A percentile compares a stretch with the other conserved stretches of the same genome.
phyloP scores from a whole-genome alignment of 2,329 filamentous ascomycete genomes.

The Talaromyces sp. region DNA sequence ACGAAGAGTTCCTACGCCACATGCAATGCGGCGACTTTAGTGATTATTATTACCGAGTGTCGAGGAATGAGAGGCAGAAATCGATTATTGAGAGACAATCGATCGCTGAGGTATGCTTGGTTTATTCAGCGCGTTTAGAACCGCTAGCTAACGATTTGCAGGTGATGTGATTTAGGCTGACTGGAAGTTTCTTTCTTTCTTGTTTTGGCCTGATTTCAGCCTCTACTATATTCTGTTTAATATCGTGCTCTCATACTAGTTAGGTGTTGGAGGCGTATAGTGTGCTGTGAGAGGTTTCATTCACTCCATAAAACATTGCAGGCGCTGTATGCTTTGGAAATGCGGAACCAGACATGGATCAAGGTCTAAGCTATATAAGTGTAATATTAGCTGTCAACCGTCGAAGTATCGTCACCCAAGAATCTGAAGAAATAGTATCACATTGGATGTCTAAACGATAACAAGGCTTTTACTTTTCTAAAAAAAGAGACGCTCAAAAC shows the following conservation, averaged over 20 bases:
- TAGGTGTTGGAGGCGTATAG: neutral
- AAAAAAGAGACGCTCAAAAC: neutral
- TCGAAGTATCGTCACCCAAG: neutral
- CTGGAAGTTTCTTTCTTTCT: neutral
- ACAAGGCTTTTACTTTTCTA: neutral
- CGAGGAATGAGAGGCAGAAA: conserved; percentile 76
- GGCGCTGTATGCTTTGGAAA: neutral
- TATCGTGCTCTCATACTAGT: neutral
- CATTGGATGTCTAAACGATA: neutral
- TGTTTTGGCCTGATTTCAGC: neutral
- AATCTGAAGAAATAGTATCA: neutral
- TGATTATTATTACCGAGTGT: conserved; percentile 86
- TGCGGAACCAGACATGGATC: neutral
- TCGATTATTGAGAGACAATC: conserved; percentile 70
- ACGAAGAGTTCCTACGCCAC: conserved; percentile 87
- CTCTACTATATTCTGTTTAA: neutral
- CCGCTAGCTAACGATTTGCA: neutral
- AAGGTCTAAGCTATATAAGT: neutral
- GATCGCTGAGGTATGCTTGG: conserved; percentile 42
- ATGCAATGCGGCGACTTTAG: conserved; percentile 95
- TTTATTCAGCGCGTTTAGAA: neutral
- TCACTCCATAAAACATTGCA: neutral
- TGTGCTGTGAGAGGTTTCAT: neutral
- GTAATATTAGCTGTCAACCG: neutral
- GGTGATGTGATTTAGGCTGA: conserved; percentile 9